A percentile compares a stretch with the other conserved stretches of the same genome.
phyloP scores from a whole-genome alignment of 2,329 filamentous ascomycete species.

The Parastagonospora avenae region DNA sequence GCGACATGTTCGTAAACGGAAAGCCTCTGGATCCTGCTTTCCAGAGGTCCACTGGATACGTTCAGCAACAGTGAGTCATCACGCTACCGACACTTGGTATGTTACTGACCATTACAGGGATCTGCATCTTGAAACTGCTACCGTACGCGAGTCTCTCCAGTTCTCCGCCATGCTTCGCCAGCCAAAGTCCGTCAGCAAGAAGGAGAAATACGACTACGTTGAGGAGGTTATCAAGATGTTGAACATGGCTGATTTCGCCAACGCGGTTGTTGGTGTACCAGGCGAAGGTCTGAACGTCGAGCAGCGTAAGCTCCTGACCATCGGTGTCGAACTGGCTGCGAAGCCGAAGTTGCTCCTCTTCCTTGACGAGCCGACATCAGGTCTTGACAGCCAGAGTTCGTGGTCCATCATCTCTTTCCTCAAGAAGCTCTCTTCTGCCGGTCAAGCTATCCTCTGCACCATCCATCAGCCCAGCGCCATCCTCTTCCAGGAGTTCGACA shows the following conservation, averaged over 20 bases:
- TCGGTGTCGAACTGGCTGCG: constrained; percentile 73
- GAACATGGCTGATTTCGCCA: constrained; percentile 69
- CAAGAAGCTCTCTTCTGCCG: constrained; percentile 61
- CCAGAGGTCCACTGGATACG: constrained; percentile 47
- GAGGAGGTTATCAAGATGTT: constrained; percentile 70
- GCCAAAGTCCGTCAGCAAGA: constrained; percentile 57
- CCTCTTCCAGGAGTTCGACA: constrained; percentile 54
- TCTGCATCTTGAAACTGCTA: constrained; percentile 46
- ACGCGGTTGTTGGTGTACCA: constrained; percentile 67
- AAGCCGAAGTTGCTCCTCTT: constrained; percentile 68
- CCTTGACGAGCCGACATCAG: constrained; percentile 64
- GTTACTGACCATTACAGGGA: constrained; percentile 23
- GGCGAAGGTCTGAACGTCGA: constrained; percentile 70
- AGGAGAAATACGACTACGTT: constrained; percentile 66
- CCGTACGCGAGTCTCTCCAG: constrained; percentile 43
- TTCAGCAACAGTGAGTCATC: constrained; percentile 42
- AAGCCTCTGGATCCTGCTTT: constrained; percentile 42
- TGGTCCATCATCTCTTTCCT: constrained; percentile 69
- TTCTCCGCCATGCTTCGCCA: constrained; percentile 52
- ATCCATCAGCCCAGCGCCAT: constrained; percentile 54
- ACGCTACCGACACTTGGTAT: neutral
- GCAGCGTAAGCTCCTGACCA: constrained; percentile 72
- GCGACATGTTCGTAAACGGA: constrained; percentile 47
- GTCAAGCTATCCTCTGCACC: constrained; percentile 54
- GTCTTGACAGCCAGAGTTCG: constrained; percentile 66